Base-by-base conservation (phyloP, 2,329 filamentous ascomycete genomes). In the Cucurbitaria berberidis region DNA sequence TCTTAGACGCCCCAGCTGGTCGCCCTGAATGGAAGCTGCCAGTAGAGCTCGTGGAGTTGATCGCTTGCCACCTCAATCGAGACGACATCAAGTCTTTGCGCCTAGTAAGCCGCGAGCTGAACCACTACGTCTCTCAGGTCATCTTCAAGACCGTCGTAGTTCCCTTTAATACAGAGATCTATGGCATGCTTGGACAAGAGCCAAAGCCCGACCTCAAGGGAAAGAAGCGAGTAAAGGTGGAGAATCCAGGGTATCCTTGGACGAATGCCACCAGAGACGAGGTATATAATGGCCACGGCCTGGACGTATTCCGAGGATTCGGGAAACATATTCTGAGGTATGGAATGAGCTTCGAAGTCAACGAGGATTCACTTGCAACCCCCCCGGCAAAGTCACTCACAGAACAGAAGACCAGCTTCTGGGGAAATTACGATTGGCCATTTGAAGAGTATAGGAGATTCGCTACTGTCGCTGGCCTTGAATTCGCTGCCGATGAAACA, bases 331-430 rank as follows among this genome's bases (percentile, higher is more conserved):
- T 90, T 50, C 76, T 77, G 24, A 82, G 81, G 47, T 89, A 88
- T 63, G 88, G 86, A 5, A 82, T 91, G 67, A 86, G 85, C 21
- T 85, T 90, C 55, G 87, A 90, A 63, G 79, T 89, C n/a, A 81
- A 84, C 49, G 84, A 88, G 65, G 70, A 74, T 19, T 74, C 76
- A 5, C 72, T 82, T 5, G 66, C 73, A 3, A 67, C 77, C 21
- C 84, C 86, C 7, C 84, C 83, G 1, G 63, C 78, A n/a, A 88
- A 89, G 63, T 76, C 77, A 5, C 74, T 79, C 6, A 83, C 85
- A 29, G 78, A 85, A 57, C 77, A 78, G 21, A 74, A 85, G 26
- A 76, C 79, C 3, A 78, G 83, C 32, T 87, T 86, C 60, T 89
- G 86, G 82, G 87, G 87, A 4, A 77, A 80, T 5, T 89, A 88